These are phyloP conservation scores for Alternaria triticina DNA, from an alignment of 2,329 filamentous ascomycete species.

Conservation along the genomic window DNA sequence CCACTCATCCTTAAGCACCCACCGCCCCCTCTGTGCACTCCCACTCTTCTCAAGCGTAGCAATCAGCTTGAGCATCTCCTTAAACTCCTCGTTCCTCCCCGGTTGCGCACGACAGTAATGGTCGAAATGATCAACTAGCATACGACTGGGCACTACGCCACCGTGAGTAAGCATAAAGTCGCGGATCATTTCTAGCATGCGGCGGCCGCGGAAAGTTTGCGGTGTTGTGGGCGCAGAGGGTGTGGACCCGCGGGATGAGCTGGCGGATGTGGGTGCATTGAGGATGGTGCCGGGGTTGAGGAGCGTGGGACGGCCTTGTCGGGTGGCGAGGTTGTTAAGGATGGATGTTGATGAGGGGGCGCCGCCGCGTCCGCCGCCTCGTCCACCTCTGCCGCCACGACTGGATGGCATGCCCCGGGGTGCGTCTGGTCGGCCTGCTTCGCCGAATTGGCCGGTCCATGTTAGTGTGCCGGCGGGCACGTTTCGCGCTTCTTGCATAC, in stretches of 20 bases:
- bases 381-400: slow-evolving; percentile 50
- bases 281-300: slow-evolving; percentile 2
- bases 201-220: slow-evolving; percentile 42
- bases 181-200: slow-evolving; percentile 66
- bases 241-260: slow-evolving; percentile 36
- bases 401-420: slow-evolving; percentile 44
- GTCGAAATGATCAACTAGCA: slow-evolving; percentile 90
- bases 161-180: slow-evolving; percentile 80
- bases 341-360: slow-evolving; percentile 52
- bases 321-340: slow-evolving; percentile 51
- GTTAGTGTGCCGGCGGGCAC: slow-evolving; percentile 86
- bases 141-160: slow-evolving; percentile 79
- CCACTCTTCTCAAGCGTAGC: slow-evolving; percentile 70
- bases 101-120: slow-evolving; percentile 73
- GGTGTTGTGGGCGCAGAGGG: slow-evolving; percentile 33
- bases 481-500: slow-evolving; percentile 73
- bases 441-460: slow-evolving; percentile 88
- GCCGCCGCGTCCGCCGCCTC: slow-evolving; percentile 43
- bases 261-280: slow-evolving; percentile 10
- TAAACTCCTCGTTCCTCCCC: slow-evolving; percentile 76
- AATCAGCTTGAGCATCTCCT: slow-evolving; percentile 76
- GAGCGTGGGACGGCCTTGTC: slow-evolving; percentile 44
- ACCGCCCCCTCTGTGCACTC: slow-evolving; percentile 58
- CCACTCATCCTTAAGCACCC: slow-evolving; percentile 65
- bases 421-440: slow-evolving; percentile 68